Conservation (phyloP, 257 asterid species). For the Solanum verrucosum region DNA sequence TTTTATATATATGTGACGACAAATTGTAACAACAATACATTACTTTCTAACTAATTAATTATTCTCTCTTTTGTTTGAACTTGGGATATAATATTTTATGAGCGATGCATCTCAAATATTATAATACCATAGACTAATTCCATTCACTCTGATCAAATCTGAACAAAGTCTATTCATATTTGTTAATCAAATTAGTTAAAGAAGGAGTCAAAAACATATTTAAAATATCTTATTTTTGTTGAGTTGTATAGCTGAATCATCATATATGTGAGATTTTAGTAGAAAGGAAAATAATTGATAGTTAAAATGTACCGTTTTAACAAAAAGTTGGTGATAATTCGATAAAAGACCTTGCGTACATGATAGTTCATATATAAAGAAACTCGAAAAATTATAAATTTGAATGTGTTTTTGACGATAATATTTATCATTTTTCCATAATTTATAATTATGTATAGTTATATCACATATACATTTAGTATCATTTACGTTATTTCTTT, state of each 20-base stretch:
- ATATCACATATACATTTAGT: too few species aligned
- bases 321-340: too few species aligned
- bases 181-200: not conserved
- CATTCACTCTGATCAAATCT: not conserved
- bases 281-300: too few species aligned
- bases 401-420: not conserved
- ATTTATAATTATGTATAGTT: not conserved
- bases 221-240: too few species aligned
- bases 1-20: too few species aligned
- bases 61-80: not conserved
- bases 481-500: too few species aligned
- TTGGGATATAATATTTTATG: not conserved
- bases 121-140: not conserved
- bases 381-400: not conserved
- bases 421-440: not conserved
- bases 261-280: not conserved
- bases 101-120: not conserved
- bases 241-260: not conserved
- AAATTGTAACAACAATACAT: not conserved
- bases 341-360: not conserved
- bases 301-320: too few species aligned
- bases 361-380: not conserved
- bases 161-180: too few species aligned
- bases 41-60: not conserved
- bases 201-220: too few species aligned